Percentiles rank a stretch among this genome's conserved stretches.
These are phyloP conservation scores for Exophiala calicioides DNA, from an alignment of 2,329 filamentous ascomycete genomes.

Conservation along the genomic window DNA sequence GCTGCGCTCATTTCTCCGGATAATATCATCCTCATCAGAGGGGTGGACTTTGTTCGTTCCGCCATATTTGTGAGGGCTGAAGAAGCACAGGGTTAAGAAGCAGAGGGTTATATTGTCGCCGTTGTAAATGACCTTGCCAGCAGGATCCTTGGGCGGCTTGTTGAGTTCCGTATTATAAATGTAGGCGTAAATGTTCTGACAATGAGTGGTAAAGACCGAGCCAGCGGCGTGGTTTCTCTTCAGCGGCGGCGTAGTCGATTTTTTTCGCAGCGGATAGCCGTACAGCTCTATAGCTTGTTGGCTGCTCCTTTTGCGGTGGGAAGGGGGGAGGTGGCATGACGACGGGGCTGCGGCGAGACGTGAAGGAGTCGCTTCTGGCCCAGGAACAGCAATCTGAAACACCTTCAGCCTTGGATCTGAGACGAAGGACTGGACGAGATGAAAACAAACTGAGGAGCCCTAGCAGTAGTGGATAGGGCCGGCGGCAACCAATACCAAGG, in stretches of 20 bases:
- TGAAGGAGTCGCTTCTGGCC: not conserved
- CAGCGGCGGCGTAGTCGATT: not conserved
- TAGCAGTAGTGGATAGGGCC: not conserved
- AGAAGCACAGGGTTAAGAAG: too few relatives aligned
- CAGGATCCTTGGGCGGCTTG: constrained; percentile 29
- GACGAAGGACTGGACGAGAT: not conserved
- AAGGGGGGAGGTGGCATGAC: not conserved
- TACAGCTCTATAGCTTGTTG: not conserved
- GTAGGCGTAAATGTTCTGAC: too few relatives aligned
- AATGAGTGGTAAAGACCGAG: not conserved
- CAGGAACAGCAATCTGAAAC: not conserved
- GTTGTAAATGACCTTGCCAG: constrained; percentile 31
- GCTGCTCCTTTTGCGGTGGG: not conserved
- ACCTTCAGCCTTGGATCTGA: not conserved
- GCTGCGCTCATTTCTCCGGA: constrained; percentile 80
- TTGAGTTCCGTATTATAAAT: constrained; percentile 28
- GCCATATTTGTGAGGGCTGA: too few relatives aligned
- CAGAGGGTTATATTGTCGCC: constrained; percentile 22
- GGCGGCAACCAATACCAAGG: not conserved
- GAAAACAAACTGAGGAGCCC: not conserved
- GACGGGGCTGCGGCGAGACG: not conserved
- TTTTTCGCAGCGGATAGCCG: not conserved
- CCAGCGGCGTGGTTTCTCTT: not conserved
- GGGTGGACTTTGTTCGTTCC: constrained; percentile 79
- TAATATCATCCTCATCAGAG: constrained; percentile 77